A percentile compares a stretch with the other conserved stretches of the same genome.
Conservation (phyloP, 1,139 yeast species). For the Lodderomyces parapsilosis region DNA sequence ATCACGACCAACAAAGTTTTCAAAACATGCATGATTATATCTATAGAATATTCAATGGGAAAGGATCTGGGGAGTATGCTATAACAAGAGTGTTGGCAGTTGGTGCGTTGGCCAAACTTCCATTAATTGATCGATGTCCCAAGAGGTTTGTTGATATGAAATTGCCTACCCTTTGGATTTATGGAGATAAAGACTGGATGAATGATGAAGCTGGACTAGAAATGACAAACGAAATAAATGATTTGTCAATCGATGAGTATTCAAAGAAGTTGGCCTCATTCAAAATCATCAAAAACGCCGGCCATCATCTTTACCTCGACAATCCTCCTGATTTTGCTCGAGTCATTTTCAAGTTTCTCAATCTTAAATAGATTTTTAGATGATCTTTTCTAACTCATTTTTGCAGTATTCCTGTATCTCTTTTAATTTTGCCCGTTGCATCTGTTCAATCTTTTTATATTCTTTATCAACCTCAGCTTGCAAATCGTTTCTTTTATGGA, state of each 20-base stretch:
- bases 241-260: constrained; percentile 21
- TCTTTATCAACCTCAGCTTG: constrained; percentile 16
- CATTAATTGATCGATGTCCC: constrained; percentile 45
- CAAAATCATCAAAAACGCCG: constrained; percentile 53
- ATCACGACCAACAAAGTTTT: constrained; percentile 30
- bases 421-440: constrained; percentile 10
- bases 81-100: constrained; percentile 40
- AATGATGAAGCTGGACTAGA: constrained; percentile 43
- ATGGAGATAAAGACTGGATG: constrained; percentile 53
- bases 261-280: constrained; percentile 30
- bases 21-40: constrained; percentile 41
- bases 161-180: constrained; percentile 46
- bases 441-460: constrained; percentile 12
- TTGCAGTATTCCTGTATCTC: constrained; percentile 11
- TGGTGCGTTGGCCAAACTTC: constrained; percentile 43
- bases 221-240: constrained; percentile 39
- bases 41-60: constrained; percentile 39
- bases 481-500: constrained; percentile 15
- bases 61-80: constrained; percentile 49
- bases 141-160: constrained; percentile 32
- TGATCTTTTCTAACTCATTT: constrained; percentile 12
- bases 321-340: constrained; percentile 46
- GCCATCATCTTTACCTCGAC: constrained; percentile 80
- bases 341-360: constrained; percentile 40
- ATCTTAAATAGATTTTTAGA: constrained; percentile 2